Evolutionary conservation across 2,329 filamentous ascomycete species (phyloP).

Genomic region (Cordyceps cicadae): DNA sequence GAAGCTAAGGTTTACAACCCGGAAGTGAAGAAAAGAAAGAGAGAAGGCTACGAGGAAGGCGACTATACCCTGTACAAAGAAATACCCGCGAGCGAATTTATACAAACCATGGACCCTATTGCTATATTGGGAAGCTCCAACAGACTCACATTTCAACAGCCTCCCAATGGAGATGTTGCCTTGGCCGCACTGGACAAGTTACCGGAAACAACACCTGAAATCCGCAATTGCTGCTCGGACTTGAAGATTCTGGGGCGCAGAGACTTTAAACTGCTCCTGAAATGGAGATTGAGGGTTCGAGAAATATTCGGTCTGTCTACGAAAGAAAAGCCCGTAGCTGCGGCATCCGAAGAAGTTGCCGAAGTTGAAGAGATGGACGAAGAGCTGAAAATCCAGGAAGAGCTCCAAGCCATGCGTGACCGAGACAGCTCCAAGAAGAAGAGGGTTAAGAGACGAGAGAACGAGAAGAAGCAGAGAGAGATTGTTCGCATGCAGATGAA

Average conservation of each 20-base stretch:
- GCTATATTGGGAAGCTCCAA: conserved; percentile 83
- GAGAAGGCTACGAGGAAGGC: conserved; percentile 95
- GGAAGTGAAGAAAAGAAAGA: conserved; percentile 92
- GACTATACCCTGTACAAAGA: conserved; percentile 92
- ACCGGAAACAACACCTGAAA: conserved; percentile 77
- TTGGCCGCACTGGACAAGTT: conserved; percentile 78
- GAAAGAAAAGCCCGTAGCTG: conserved; percentile 52
- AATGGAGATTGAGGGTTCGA: conserved; percentile 81
- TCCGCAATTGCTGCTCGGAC: conserved; percentile 69
- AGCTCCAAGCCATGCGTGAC: conserved; percentile 75
- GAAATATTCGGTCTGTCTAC: conserved; percentile 82
- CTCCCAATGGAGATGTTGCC: conserved; percentile 74
- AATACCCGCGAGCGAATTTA: conserved; percentile 80
- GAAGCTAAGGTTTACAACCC: conserved; percentile 98
- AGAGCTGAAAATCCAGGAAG: conserved; percentile 81
- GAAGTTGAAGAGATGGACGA: conserved; percentile 89
- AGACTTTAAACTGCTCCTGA: conserved; percentile 83
- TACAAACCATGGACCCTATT: conserved; percentile 88
- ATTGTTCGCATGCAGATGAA: conserved; percentile 95
- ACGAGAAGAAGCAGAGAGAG: conserved; percentile 89
- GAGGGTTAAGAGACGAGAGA: conserved; percentile 76
- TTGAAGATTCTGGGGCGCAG: conserved; percentile 86
- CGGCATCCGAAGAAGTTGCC: conserved; percentile 59
- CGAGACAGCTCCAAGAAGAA: conserved; percentile 69
- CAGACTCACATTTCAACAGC: conserved; percentile 72